Conservation (phyloP, 305 asterid species). For the Withania somnifera region DNA sequence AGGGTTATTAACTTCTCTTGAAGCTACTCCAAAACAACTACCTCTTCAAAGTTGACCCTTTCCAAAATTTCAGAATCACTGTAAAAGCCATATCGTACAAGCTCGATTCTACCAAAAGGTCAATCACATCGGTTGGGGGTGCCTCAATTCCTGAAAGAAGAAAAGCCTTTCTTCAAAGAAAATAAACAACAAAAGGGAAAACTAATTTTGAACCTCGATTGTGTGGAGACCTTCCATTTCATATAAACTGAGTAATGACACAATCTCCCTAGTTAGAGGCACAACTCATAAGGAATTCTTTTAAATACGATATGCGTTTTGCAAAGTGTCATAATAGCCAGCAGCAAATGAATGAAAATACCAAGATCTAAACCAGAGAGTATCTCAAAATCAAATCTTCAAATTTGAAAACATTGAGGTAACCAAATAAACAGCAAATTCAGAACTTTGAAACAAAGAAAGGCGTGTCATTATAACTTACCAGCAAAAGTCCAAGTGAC, state of each 20-base stretch:
- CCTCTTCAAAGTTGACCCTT: slow-evolving; percentile 82
- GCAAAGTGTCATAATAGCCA: not conserved
- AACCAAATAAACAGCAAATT: not conserved
- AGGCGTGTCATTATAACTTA: slow-evolving; percentile 11
- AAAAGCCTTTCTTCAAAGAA: not conserved
- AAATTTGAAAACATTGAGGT: not conserved
- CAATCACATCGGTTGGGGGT: slow-evolving; percentile 58
- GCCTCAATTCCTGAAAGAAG: slow-evolving; percentile 48
- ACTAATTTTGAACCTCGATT: not conserved
- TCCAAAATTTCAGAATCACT: slow-evolving; percentile 78
- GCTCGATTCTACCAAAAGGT: slow-evolving; percentile 82
- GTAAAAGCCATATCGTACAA: slow-evolving; percentile 86
- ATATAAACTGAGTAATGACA: not conserved
- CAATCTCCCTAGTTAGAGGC: not conserved
- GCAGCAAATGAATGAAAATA: not conserved
- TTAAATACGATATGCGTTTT: not conserved
- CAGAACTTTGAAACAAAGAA: not conserved
- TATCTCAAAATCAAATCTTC: not conserved
- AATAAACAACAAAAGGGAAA: not conserved
- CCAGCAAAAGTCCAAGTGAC: slow-evolving; percentile 67
- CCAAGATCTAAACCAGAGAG: not conserved
- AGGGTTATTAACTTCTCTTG: slow-evolving; percentile 11
- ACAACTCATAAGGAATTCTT: not conserved
- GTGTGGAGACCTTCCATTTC: not conserved
- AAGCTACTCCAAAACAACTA: slow-evolving; percentile 14